Base-by-base conservation (phyloP, 371 early-diverging fungal species). In the Lichtheimia hyalospora region DNA sequence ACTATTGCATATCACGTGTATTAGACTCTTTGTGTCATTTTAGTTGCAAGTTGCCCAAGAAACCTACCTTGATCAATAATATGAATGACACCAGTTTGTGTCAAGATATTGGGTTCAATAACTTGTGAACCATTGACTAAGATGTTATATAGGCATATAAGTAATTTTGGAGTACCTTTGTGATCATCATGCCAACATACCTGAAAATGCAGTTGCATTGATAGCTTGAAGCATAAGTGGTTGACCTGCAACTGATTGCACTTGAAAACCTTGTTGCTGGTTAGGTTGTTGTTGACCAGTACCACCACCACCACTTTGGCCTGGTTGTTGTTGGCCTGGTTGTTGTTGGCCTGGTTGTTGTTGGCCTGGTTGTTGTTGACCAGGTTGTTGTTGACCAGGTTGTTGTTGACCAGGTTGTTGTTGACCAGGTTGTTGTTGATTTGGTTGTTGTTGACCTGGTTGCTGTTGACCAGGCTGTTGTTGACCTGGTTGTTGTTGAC, bases 31-130 rank as follows among this genome's bases (percentile, higher is more conserved):
- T 2, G n/a, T 21, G 10, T 8, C 21, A 21, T 46, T n/a, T 5
- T 21, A n/a, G 5, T 46, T 21, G 16, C 46, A 18, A n/a, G 21
- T 1, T 46, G 18, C 7, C 3, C 14, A 4, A 25, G 5, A 4
- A 15, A 18, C 20, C 8, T 63, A 65, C 59, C 67, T 52, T 61
- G 52, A 58, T 77, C 69, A 52, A 81, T 77, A 18, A 79, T 49
- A 58, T 81, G 79, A 23, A 81, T 58, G 12, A 81, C 77, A 52
- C 82, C 82, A 54, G 76, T 79, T 57, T 74, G 62, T 53, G 71
- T 70, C 53, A 81, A 60, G 15, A 77, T 63, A 51, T 81, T 68
- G 20, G 67, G 24, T 10, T 64, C 48, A 15, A 70, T 65, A n/a
- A 81, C 65, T 5, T 49, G 28, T 18, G 56, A 25, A 13, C 62